Conservation (phyloP, 2,329 filamentous ascomycete species). For the Thermoascus crustaceus region DNA sequence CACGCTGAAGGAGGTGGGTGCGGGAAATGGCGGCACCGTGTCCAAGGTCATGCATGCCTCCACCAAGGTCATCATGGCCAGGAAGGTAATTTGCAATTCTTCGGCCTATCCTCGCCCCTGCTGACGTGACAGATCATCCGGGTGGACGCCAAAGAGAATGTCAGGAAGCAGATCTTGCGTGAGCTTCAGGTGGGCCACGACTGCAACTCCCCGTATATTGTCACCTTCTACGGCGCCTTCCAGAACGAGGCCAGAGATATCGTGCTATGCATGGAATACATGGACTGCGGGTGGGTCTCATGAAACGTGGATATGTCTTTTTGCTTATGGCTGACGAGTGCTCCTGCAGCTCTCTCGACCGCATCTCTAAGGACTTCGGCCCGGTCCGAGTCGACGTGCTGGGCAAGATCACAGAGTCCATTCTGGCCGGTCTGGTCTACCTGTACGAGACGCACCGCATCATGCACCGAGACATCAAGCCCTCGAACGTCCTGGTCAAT, state of each 20-base stretch:
- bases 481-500: slow-evolving; percentile 94
- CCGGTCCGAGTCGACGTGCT: slow-evolving; percentile 92
- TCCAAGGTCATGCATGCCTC: slow-evolving; percentile 95
- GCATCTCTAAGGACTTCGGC: slow-evolving; percentile 88
- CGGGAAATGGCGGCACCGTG: slow-evolving; percentile 94
- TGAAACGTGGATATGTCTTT: background rate
- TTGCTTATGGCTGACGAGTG: slow-evolving; percentile 10
- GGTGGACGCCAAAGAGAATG: slow-evolving; percentile 94
- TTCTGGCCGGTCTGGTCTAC: slow-evolving; percentile 86
- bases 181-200: slow-evolving; percentile 98
- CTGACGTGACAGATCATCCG: slow-evolving; percentile 69
- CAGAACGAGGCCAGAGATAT: slow-evolving; percentile 95
- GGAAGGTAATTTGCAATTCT: no score
- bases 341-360: slow-evolving; percentile 68
- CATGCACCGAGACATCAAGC: slow-evolving; percentile 98
- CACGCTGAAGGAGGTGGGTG: slow-evolving; percentile 86
- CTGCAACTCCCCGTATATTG: slow-evolving; percentile 93
- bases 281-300: slow-evolving; percentile 83
- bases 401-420: slow-evolving; percentile 94
- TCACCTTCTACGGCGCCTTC: slow-evolving; percentile 96
- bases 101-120: no score
- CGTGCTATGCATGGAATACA: slow-evolving; percentile 99
- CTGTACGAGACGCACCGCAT: slow-evolving; percentile 94
- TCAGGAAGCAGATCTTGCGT: slow-evolving; percentile 91
- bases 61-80: slow-evolving; percentile 92